A percentile compares a stretch with the other conserved stretches of the same genome.
These are phyloP conservation scores for Lachnellula cervina DNA, from an alignment of 2,329 filamentous ascomycete genomes.

Conservation along the genomic window DNA sequence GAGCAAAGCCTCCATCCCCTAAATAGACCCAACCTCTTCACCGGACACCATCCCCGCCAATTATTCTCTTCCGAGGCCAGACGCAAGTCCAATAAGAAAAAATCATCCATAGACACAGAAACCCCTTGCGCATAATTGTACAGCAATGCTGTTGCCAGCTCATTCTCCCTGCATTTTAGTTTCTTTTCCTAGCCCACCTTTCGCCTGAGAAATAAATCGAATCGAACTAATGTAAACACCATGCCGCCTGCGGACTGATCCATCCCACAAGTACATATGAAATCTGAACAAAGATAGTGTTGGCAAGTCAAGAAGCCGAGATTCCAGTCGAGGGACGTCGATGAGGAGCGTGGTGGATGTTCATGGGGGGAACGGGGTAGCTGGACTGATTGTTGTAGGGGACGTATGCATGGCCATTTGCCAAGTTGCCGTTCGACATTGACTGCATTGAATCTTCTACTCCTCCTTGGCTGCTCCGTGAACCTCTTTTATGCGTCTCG, in stretches of 20 bases:
- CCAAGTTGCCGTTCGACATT: slow-evolving; percentile 7
- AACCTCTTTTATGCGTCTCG: slow-evolving; percentile 11
- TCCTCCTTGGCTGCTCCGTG: slow-evolving; percentile 12
- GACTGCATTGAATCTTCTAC: slow-evolving; percentile 5
- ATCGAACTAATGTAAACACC: background rate
- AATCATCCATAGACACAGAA: background rate
- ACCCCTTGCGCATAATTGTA: background rate
- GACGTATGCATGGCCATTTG: slow-evolving; percentile 17
- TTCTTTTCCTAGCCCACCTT: background rate
- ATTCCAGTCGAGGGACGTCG: background rate
- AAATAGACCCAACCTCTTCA: background rate
- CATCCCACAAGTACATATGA: background rate
- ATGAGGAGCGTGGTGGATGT: background rate
- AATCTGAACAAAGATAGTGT: background rate
- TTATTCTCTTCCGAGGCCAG: background rate
- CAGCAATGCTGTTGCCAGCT: background rate
- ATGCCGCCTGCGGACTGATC: background rate
- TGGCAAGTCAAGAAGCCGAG: background rate
- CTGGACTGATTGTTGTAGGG: slow-evolving; percentile 7
- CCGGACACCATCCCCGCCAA: background rate
- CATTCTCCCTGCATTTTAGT: background rate
- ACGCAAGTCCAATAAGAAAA: background rate
- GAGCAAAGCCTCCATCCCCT: background rate
- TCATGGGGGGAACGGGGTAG: slow-evolving; percentile 7
- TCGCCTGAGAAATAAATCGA: background rate